phyloP scores from a whole-genome alignment of 768 basidiomycete species.

The Lactifluus volemus region DNA sequence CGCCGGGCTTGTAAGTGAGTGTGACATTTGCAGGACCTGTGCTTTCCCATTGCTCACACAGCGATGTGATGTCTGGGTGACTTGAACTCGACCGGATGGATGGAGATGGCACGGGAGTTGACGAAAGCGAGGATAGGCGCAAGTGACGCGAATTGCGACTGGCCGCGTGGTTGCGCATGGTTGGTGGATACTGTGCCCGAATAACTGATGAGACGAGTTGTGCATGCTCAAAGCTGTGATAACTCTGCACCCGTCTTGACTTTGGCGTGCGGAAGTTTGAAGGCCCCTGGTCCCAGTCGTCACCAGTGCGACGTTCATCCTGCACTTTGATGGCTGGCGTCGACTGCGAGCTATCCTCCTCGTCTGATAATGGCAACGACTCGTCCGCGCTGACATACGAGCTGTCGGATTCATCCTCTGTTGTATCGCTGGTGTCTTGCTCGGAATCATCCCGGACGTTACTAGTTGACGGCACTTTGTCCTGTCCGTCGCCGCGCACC shows the following conservation, averaged over 20 bases:
- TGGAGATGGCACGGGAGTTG: constrained; percentile 36
- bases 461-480: constrained; percentile 28
- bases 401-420: constrained; percentile 15
- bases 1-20: constrained; percentile 33
- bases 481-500: constrained; percentile 68
- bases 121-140: constrained; percentile 26
- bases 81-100: constrained; percentile 40
- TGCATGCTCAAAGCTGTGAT: background rate
- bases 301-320: background rate
- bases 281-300: background rate
- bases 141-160: constrained; percentile 25
- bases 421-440: constrained; percentile 4
- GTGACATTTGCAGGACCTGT: constrained; percentile 56
- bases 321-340: background rate
- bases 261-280: background rate
- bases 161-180: constrained; percentile 2
- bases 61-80: constrained; percentile 48
- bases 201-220: background rate
- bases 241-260: constrained; percentile 6
- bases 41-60: constrained; percentile 50
- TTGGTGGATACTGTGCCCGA: background rate
- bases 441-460: constrained; percentile 2
- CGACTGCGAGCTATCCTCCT: background rate
- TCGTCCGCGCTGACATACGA: constrained; percentile 15
- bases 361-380: background rate